Base-by-base conservation (phyloP, 441 rosid species). In the Manihot esculenta region DNA sequence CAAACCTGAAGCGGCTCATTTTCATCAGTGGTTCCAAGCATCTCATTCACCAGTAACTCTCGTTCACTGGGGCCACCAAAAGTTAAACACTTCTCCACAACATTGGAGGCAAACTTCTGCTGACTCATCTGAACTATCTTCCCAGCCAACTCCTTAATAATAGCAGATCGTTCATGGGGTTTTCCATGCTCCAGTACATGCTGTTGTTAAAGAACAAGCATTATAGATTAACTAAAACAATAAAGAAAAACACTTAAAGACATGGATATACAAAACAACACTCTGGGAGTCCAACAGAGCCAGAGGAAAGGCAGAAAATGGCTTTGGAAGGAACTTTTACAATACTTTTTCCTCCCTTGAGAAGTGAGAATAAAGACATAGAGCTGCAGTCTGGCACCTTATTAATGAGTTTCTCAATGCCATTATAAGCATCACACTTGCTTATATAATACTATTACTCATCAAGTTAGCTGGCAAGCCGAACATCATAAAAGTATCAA, bases 101-200 rank as follows among this genome's bases (percentile, higher is more conserved):
- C 94, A 68, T 89, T 89, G 17, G 92, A 87, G 61, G 94, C 94
- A 70, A 89, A 89, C 75, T 89, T 89, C 81, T 89, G 94, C 81
- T 89, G 94, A 75, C 94, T 89, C 94, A 89, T 89, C 72, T 86
- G 84, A 69, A 89, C 92, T 56, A 89, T 89, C 83, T 87, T 85
- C 67, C 94, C 94, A 48, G 88, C 76, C 63, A 89, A 73, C 73
- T 86, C 80, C 78, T 75, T 80, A 23, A 89, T 83, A 53, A 89
- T 83, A 21, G 82, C 79, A 27, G 92, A 74, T 45, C 92, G 89
- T 75, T 89, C 94, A 35, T 81, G 87, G 14, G 87, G 87, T 58
- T 87, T 86, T 49, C 94, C 94, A 64, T 86, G 90, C 86, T 87
- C 92, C 69, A 89, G 81, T 23, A 89, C 92, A 84, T 89, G 94